phyloP scores from a whole-genome alignment of 139 green algal genomes.

The Picochlorum sp. region DNA sequence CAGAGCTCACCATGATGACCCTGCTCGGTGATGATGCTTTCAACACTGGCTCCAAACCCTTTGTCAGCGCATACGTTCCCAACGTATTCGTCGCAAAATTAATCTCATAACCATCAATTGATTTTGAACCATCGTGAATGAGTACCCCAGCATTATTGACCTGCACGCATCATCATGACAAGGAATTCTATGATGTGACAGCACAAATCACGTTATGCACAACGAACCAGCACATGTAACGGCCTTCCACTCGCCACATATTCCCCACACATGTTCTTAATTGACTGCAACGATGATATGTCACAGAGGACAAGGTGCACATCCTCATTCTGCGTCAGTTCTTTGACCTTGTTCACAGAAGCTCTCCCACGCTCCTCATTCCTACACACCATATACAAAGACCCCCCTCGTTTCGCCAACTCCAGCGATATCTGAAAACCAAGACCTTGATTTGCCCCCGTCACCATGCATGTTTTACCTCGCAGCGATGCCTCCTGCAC shows the following conservation, averaged over 20 bases:
- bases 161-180: too few relatives aligned
- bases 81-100: slow-evolving; percentile 63
- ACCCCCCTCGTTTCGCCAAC: slow-evolving; percentile 36
- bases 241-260: slow-evolving; percentile 21
- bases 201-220: too few relatives aligned
- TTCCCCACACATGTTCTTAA: slow-evolving; percentile 32
- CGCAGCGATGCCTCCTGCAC: slow-evolving; percentile 20
- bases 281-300: slow-evolving; percentile 40
- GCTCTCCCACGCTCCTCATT: slow-evolving; percentile 35
- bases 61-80: slow-evolving; percentile 44
- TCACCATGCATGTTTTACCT: slow-evolving; percentile 46
- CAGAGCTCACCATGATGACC: slow-evolving; percentile 51
- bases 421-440: slow-evolving; percentile 40
- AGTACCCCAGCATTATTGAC: slow-evolving; percentile 68
- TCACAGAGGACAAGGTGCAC: slow-evolving; percentile 57
- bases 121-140: slow-evolving; percentile 34
- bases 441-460: slow-evolving; percentile 54
- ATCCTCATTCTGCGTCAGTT: slow-evolving; percentile 37
- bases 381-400: slow-evolving; percentile 56
- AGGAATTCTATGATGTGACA: too few relatives aligned
- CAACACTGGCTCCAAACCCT: slow-evolving; percentile 39
- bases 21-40: slow-evolving; percentile 8
- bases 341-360: slow-evolving; percentile 31
- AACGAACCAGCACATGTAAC: slow-evolving; percentile 41
- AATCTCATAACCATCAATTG: slow-evolving; percentile 45